Evolutionary conservation across 805 yeast species (phyloP), one percentile per base, ranked within the genome.

Genomic region (Ogataea saltuana): DNA sequence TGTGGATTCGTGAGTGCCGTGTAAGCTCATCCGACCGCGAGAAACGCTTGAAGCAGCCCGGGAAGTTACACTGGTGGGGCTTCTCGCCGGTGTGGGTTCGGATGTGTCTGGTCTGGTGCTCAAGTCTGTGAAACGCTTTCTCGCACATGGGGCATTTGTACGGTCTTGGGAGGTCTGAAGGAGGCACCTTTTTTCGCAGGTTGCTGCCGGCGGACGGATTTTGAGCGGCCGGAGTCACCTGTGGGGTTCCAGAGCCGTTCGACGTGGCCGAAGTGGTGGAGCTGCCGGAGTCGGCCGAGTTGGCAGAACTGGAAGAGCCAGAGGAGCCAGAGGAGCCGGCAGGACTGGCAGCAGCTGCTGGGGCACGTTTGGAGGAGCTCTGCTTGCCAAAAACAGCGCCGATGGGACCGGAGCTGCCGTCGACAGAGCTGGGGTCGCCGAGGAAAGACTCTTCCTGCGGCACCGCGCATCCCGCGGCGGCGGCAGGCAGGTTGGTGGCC

Each of bases 81-180:
- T 88, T 86, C 62, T 88, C 96, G 37, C 97, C 97, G 0, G 97
- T 88, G 67, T 88, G 96, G 8, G 96, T 88, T 45, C 96, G 72
- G 53, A 89, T 84, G 62, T 88, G 97, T 53, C 97, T 75, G 10
- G 95, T 88, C 60, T 87, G 95, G 63, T 88, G 97, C 63, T 88
- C 97, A 36, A 88, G 69, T 48, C 96, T 74, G 63, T 87, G 91
- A 62, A 88, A 88, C 8, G 95, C 88, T 67, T 88, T 86, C 39
- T 79, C 81, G 64, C 97, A 88, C 55, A 85, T 71, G 16, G 90
- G 83, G 58, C 97, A 88, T 55, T 81, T 80, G 71, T 85, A 89
- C 3, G 96, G 97, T 50, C 95, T 58, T 8, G 65, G 64, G 28
- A 55, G 50, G 46, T 59, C 63, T 2, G 56, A 45, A 2, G 55